Evolutionary conservation across 257 asterid species (phyloP).

Genomic region (Mentha longifolia): DNA sequence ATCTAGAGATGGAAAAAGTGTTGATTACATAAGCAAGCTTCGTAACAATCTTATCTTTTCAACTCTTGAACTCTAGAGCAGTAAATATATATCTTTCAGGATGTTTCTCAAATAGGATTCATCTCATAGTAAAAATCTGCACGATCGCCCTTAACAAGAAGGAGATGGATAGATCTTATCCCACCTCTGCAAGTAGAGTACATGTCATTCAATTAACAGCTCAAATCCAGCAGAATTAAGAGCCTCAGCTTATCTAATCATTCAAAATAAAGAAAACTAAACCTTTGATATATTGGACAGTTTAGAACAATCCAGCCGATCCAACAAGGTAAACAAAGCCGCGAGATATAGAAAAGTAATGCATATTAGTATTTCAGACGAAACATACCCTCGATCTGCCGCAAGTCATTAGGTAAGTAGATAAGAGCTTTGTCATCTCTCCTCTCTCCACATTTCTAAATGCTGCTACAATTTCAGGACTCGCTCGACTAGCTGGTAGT

Average conservation of each 20-base stretch:
- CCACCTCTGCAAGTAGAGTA: neutral
- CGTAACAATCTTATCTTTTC: neutral
- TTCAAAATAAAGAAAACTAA: neutral
- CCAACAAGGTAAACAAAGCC: neutral
- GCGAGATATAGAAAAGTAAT: neutral
- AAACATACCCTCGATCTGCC: slow-evolving; percentile 58
- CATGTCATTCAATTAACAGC: neutral
- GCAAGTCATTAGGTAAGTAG: slow-evolving; percentile 57
- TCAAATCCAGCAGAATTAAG: neutral
- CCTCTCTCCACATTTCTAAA: slow-evolving; percentile 67
- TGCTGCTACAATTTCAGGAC: slow-evolving; percentile 59
- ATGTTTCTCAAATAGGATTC: neutral
- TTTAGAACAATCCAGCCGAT: neutral
- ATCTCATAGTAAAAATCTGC: neutral
- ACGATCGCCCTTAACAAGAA: neutral
- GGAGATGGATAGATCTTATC: neutral
- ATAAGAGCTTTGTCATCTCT: slow-evolving; percentile 53
- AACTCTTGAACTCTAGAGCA: neutral
- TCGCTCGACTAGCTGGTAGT: slow-evolving; percentile 80
- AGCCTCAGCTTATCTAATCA: neutral
- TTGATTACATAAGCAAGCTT: neutral
- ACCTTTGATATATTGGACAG: neutral
- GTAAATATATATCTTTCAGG: neutral
- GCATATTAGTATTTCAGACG: neutral
- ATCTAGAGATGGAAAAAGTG: neutral